phyloP scores from a whole-genome alignment of 2,329 filamentous ascomycete species.

The Alternaria rosae region DNA sequence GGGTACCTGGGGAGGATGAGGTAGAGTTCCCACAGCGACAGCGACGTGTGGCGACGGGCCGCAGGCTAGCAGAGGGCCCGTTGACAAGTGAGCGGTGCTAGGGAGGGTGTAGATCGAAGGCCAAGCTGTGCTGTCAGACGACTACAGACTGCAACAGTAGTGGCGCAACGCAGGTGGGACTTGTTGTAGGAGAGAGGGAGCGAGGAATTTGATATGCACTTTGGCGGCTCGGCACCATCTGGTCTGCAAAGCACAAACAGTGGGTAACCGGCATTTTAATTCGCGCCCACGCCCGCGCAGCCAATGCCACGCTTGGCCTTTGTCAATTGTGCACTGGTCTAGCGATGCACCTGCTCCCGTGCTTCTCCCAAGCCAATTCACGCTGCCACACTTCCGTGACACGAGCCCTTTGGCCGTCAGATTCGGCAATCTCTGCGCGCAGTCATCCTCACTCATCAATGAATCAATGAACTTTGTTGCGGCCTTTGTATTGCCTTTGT shows the following conservation, averaged over 20 bases:
- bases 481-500: background rate
- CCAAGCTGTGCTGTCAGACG: constrained; percentile 15
- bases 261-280: constrained; percentile 16
- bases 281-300: constrained; percentile 20
- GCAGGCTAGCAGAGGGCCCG: constrained; percentile 30
- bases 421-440: background rate
- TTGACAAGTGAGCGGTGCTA: constrained; percentile 11
- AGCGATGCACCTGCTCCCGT: background rate
- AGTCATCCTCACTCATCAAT: constrained; percentile 1
- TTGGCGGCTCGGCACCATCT: constrained; percentile 20
- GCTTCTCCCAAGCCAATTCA: background rate
- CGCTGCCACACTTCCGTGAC: background rate
- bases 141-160: constrained; percentile 24
- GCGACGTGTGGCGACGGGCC: constrained; percentile 43
- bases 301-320: constrained; percentile 26
- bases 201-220: constrained; percentile 33
- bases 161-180: constrained; percentile 20
- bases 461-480: background rate
- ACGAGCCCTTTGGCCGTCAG: background rate
- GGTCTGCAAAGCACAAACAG: constrained; percentile 13
- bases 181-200: constrained; percentile 18
- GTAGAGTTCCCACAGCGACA: constrained; percentile 37
- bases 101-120: constrained; percentile 17
- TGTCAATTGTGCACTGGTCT: constrained; percentile 16
- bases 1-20: constrained; percentile 44